Evolutionary conservation across 1,284 basidiomycete species (phyloP).

Genomic region (Ustilago crameri): DNA sequence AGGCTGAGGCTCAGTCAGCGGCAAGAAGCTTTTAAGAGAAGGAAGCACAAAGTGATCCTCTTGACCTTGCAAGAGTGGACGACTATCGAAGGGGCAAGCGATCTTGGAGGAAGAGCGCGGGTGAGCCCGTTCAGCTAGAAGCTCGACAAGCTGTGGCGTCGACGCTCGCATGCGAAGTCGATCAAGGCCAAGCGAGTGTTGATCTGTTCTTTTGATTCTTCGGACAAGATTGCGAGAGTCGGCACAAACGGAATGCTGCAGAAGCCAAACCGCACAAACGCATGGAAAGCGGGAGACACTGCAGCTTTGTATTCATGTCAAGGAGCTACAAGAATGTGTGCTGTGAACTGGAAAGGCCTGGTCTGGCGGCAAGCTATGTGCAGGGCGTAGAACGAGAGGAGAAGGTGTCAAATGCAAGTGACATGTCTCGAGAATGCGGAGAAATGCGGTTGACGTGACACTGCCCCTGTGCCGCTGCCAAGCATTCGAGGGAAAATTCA

Average conservation of each 20-base stretch:
- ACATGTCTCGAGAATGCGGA: slow-evolving; percentile 27
- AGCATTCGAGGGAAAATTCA: neutral
- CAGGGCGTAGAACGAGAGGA: neutral
- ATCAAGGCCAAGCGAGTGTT: neutral
- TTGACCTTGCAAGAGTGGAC: no score
- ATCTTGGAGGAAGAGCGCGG: neutral
- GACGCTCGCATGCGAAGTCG: neutral
- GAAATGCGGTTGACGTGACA: slow-evolving; percentile 9
- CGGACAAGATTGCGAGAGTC: neutral
- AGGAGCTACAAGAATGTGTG: no score
- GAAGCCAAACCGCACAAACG: neutral
- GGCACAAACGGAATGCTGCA: slow-evolving; percentile 14
- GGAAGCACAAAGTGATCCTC: no score
- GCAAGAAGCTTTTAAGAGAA: no score
- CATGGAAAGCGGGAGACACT: neutral
- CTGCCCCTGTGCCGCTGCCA: neutral
- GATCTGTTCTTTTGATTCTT: neutral
- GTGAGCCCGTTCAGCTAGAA: slow-evolving; percentile 2
- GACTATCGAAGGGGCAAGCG: neutral
- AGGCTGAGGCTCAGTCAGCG: neutral
- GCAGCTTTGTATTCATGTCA: neutral
- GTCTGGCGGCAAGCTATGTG: neutral
- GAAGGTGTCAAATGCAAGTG: slow-evolving; percentile 18
- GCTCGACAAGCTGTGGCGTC: slow-evolving; percentile 11
- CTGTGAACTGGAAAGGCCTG: no score